Percentiles rank a stretch among this genome's conserved stretches.
Conservation (phyloP, 2,329 filamentous ascomycete genomes). For the Cadophora malorum region DNA sequence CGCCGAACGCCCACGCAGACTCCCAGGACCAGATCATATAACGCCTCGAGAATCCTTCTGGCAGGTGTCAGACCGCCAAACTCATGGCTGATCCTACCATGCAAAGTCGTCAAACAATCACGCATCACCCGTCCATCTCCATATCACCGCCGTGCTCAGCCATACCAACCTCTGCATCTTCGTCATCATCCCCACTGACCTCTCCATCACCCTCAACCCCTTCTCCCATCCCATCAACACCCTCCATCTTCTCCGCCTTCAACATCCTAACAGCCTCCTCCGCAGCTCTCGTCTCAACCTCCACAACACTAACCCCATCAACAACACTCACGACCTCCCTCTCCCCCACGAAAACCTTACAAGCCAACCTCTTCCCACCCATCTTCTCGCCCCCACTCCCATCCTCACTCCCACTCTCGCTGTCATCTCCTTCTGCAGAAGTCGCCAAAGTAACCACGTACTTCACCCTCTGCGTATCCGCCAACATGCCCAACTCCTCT, state of each 20-base stretch:
- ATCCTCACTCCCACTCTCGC: slow-evolving; percentile 1
- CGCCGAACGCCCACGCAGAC: not conserved
- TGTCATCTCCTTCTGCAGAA: not conserved
- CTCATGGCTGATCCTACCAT: not conserved
- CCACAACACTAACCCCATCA: slow-evolving; percentile 55
- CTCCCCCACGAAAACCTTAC: slow-evolving; percentile 57
- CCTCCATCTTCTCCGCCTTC: slow-evolving; percentile 22
- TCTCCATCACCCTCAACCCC: not conserved
- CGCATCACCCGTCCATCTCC: slow-evolving; percentile 12
- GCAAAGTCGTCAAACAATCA: not conserved
- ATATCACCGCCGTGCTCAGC: not conserved
- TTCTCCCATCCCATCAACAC: not conserved
- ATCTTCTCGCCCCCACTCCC: slow-evolving; percentile 16
- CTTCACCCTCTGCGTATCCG: slow-evolving; percentile 56
- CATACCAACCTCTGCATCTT: not conserved
- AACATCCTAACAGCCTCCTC: slow-evolving; percentile 53
- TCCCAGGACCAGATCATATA: not conserved
- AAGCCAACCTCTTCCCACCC: slow-evolving; percentile 46
- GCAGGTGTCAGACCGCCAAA: not conserved
- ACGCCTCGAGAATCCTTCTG: too few species aligned
- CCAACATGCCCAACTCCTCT: slow-evolving; percentile 68
- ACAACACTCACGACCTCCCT: slow-evolving; percentile 53
- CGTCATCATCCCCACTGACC: not conserved
- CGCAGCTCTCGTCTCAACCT: slow-evolving; percentile 63
- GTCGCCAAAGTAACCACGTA: slow-evolving; percentile 53